Base-by-base conservation (phyloP, 78 protist genomes). In the Tieghemostelium lacteum region DNA sequence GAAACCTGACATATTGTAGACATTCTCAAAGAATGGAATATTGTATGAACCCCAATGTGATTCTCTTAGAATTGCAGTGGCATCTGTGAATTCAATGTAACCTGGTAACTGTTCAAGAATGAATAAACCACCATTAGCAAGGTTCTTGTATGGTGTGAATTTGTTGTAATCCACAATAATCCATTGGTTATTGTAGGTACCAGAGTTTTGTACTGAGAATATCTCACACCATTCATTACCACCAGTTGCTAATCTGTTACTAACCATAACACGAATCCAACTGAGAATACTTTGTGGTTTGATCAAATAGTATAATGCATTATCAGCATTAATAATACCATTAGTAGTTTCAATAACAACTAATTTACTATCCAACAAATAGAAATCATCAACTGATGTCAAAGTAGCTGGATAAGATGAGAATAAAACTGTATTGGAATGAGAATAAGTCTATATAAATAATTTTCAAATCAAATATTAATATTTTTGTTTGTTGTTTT, bases 21-120 rank as follows among this genome's bases (percentile, higher is more conserved):
- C 31, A 60, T 85, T 20, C 17, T 77, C 73, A 92, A 67, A 93
- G 66, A 39, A 94, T 31, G 98, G 99, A 10, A 96, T 92, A 85
- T 97, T 97, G 92, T 88, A 97, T 17, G 87, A 55, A 20, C 96
- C 94, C 92, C 86, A 95, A 88, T 94, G 95, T 12, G 96, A 95
- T 20, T 80, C 45, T 10, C 77, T 78, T 14, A 89, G 29, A 14
- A 83, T 58, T 49, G 42, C 10, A 42, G 91, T 64, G 55, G 54
- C 55, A 94, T 96, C 67, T 42, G 20, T 71, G 86, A 96, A 52
- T 31, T 55, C 70, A 39, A 73, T 14, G 7, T 76, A 52, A 39
- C 97, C 99, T 57, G 98, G 99, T 29, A 95, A 58, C 80, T 96
- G 97, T 80, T 97, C 99, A 3, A 95, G 8, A 34, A 96, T 73